Conservation (phyloP, 306 rosid species). For the Alnus rubra region DNA sequence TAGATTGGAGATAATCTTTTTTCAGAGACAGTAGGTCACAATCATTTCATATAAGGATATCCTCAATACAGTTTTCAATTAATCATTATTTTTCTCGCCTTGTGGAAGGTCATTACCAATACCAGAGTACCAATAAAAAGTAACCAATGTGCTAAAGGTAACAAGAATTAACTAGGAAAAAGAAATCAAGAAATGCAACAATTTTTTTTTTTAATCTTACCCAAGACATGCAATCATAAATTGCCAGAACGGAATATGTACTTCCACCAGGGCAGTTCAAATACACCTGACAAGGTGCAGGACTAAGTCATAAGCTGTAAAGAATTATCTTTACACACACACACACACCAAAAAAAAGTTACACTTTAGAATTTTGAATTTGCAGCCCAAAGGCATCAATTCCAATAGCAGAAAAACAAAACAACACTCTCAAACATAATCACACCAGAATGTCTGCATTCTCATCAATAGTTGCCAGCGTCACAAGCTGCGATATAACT, state of each 20-base stretch:
- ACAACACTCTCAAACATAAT: slow-evolving; percentile 15
- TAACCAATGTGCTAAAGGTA: not conserved
- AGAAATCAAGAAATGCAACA: slow-evolving; percentile 3
- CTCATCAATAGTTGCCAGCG: slow-evolving; percentile 82
- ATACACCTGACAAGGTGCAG: slow-evolving; percentile 62
- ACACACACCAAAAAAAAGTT: not conserved
- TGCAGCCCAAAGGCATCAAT: slow-evolving; percentile 17
- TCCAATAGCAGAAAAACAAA: slow-evolving; percentile 5
- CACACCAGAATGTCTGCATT: slow-evolving; percentile 84
- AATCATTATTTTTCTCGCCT: not conserved
- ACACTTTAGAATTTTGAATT: not conserved
- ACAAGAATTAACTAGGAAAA: not conserved
- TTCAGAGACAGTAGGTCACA: not conserved
- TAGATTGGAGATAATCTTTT: not conserved
- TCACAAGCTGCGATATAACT: slow-evolving; percentile 94
- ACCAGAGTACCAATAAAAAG: slow-evolving; percentile 1
- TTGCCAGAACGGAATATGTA: slow-evolving; percentile 86
- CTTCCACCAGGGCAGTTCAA: slow-evolving; percentile 97
- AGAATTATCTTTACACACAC: not conserved
- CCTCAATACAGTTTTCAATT: not conserved
- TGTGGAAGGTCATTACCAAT: not conserved
- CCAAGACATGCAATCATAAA: slow-evolving; percentile 99
- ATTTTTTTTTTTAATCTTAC: slow-evolving; percentile 43
- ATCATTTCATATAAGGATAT: slow-evolving; percentile 7
- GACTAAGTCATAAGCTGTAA: slow-evolving; percentile 1